Base-by-base conservation (phyloP, 805 yeast species). In the Wickerhamiella kazuoi region DNA sequence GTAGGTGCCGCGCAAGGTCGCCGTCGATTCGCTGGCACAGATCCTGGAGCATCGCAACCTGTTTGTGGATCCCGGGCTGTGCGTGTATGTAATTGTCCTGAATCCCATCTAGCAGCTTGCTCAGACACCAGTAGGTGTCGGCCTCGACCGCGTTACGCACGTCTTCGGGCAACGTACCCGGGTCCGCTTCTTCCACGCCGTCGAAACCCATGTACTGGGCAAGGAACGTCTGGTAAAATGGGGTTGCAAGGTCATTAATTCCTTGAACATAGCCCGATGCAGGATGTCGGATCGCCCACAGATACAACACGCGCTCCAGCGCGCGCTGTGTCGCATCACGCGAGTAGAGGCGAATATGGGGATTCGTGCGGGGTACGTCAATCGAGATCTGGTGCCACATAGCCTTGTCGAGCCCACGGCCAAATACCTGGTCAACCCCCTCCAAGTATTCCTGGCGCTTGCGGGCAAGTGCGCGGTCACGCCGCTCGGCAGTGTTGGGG, bases 231-330 rank as follows among this genome's bases (percentile, higher is more conserved):
- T 87, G 94, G 57, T 70, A 84, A 54, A 90, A 82, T 3, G 98
- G 97, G 1, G 96, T 87, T 14, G 76, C 82, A 37, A 87, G 65
- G 60, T 87, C 98, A 56, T 87, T 87, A 38, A 87, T 87, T 21
- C 98, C 98, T 62, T 87, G 98, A 17, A 87, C 98, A 57, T 87
- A 87, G 14, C 98, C 98, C 53, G 90, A 76, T 5, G 97, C 95
- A 1, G 98, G 97, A 55, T 90, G 97, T 48, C 97, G 68, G 20
- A 87, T 75, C 0, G 97, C 93, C 98, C 98, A 87, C 26, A 87
- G 63, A 52, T 84, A 87, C 39, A 87, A 61, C 8, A 90, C 74
- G 47, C 79, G 73, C 50, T 86, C 84, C 43, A 87, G 62, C 14
- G 93, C 73, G 40, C 74, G 62, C 49, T 87, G 97, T 0, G 90